Base-by-base conservation (phyloP, 768 basidiomycete species). In the Phylloporus arenicola region DNA sequence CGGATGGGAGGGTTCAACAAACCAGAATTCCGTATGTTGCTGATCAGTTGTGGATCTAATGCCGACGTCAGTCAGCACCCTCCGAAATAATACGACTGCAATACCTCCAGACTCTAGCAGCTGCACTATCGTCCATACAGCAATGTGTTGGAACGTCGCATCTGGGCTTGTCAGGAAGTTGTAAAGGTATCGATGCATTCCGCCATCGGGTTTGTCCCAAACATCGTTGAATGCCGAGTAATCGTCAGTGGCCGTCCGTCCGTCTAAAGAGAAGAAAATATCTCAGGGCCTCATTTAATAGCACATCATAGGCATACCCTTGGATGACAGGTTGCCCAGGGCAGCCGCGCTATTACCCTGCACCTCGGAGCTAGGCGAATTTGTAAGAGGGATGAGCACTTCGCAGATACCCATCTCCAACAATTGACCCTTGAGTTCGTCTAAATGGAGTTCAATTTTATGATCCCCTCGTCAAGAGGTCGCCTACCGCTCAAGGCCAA, bases 101-200 rank as follows among this genome's bases (percentile, higher is more conserved):
- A 38, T 57, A 89, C 88, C 90, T 54, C 91, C 89, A n/a, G 95
- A 95, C 67, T 99, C 96, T 24, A 99, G 76, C 19, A 99, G 72
- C 64, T 99, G 96, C 22, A 97, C 94, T 57, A 98, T 94, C 0
- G 96, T 97, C 96, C 96, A 99, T 39, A 99, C 93, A 30, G 96
- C 96, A 55, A 98, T 99, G 64, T 99, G 96, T 68, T 97, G 94
- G 85, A 99, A 99, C 1, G 96, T 99, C 13, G 91, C 86, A 63
- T 99, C 96, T 6, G 88, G 75, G 63, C 90, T 94, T 37, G 83
- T 90, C 59, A 99, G 71, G 82, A 99, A 99, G 40, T 91, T 82
- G 64, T 91, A 86, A 39, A 99, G 76, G 70, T 99, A 99, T 53
- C 80, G 81, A 67, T 97, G 95, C 78, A 99, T 86, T 38, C 96